Conservation (phyloP, 805 yeast genomes). For the Schizosaccharomyces cryophilus region DNA sequence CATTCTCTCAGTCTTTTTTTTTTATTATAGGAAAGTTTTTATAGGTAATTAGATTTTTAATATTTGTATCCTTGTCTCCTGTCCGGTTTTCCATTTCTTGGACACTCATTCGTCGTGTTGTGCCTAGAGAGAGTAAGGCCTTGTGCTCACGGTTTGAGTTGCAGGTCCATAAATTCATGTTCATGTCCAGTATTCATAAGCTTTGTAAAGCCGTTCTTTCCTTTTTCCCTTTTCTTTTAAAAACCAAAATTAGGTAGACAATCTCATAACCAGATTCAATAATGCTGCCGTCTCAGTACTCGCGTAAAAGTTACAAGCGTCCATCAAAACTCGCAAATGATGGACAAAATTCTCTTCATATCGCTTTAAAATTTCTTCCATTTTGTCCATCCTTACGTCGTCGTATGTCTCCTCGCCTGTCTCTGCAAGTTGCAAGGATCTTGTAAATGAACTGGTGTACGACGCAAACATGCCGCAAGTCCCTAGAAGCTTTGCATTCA, state of each 20-base stretch:
- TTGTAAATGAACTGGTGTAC: conserved; percentile 22
- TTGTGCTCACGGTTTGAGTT: too few relatives aligned
- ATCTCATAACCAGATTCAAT: conserved; percentile 19
- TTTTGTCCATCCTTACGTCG: conserved; percentile 9
- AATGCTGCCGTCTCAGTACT: conserved; percentile 22
- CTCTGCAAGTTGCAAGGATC: conserved; percentile 5
- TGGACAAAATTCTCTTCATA: conserved; percentile 19
- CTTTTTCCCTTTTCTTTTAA: not conserved
- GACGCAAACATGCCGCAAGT: conserved; percentile 22
- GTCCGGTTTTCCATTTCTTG: too few relatives aligned
- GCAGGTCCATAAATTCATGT: too few relatives aligned
- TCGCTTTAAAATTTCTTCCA: conserved; percentile 12
- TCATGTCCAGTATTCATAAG: too few relatives aligned
- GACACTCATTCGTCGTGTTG: too few relatives aligned
- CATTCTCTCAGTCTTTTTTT: too few relatives aligned
- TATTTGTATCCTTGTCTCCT: too few relatives aligned
- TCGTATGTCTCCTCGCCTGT: conserved; percentile 5
- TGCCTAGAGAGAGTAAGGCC: too few relatives aligned
- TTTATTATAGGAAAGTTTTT: too few relatives aligned
- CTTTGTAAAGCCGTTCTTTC: too few relatives aligned
- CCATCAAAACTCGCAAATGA: conserved; percentile 20
- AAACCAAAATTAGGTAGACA: conserved; percentile 6
- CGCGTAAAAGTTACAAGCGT: conserved; percentile 19
- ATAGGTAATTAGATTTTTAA: too few relatives aligned
- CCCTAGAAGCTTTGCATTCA: conserved; percentile 10